Evolutionary conservation across 805 yeast species (phyloP), one percentile per base, ranked within the genome.

Genomic region (Zygoascus tannicola): DNA sequence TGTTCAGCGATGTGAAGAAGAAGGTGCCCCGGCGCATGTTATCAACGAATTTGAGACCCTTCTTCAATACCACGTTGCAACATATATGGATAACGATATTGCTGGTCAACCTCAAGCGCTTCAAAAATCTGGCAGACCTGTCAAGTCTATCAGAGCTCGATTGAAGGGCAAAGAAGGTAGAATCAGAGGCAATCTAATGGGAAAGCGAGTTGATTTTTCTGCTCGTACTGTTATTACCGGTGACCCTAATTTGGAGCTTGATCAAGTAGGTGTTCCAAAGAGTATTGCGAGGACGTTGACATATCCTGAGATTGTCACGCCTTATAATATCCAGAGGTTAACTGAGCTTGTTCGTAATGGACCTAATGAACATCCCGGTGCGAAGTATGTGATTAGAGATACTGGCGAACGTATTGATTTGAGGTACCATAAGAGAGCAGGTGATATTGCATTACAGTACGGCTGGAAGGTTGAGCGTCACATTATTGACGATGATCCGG

Each of bases 391-490:
- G 40, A 90, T 92, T 49, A 82, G 99, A 70, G 98, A 92, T 59
- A 86, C 94, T 40, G 99, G 99, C 62, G 98, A 94, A 62, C 88
- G 99, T 73, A 90, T 92, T 58, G 99, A 92, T 64, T 74, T 92
- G 63, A 78, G 97, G 63, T 92, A 87, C 66, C 94, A 92, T 69
- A 92, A 92, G 63, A 82, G 97, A 64, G 96, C 97, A 2, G 99
- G 99, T 61, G 98, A 92, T 60, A 84, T 92, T 57, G 96, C 94
- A 39, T 73, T 92, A 53, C 98, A 94, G 64, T 92, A 92, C 58
- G 98, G 98, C 41, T 94, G 98, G 98, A 87, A 85, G 64, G 98
- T 92, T 48, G 98, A 92, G 65, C 86, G 99, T 64, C 99, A 92
- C 64, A 74, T 92, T 56, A 86, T 87, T 84, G 99, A 92, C 65